Evolutionary conservation across 257 asterid genomes (phyloP), one percentile per base, ranked within the genome.

Genomic region (Solanum chaucha): DNA sequence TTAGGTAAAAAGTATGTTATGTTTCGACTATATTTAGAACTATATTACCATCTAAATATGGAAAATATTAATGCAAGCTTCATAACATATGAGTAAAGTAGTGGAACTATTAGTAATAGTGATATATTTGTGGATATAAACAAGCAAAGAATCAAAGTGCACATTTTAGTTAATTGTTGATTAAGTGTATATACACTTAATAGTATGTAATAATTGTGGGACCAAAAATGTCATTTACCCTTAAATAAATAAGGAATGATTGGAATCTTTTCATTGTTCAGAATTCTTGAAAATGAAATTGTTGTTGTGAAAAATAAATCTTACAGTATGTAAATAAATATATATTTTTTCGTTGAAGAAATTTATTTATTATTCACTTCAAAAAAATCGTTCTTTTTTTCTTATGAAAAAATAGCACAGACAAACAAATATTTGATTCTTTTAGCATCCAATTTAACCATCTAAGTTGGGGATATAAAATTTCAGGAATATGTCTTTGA

Each of bases 341-440:
- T 75, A 1, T 40, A 11, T 20, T n/a, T 75, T 38, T 35, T 24
- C 4, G 10, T 10, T 75, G 38, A 30, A 30, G 75, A 70, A 30
- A 30, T 20, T 7, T 30, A 6, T 40, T 12, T 77, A 77, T 30
- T 80, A 48, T 80, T 80, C 67, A 26, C 41, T 46, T 8, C 41
- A 28, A 28, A 35, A 35, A 20, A 4, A 28, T 80, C 3, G 8
- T 28, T 51, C 64, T 46, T 80, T 64, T 5, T 5, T 77, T 80
- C 9, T 80, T 46, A 15, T 28, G 67, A 80, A 80, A 78, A n/a
- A 26, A 26, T 14, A 15, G 17, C 14, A 4, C 84, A 46, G 85
- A 46, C 85, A 26, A 28, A 28, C 17, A 80, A 46, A 80, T 80
- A 80, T 80, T 80, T 80, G 15, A 34, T 80, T 48, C 67, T 80